Conservation (phyloP, 495 filamentous ascomycete genomes). For the Trichoderma virens region DNA sequence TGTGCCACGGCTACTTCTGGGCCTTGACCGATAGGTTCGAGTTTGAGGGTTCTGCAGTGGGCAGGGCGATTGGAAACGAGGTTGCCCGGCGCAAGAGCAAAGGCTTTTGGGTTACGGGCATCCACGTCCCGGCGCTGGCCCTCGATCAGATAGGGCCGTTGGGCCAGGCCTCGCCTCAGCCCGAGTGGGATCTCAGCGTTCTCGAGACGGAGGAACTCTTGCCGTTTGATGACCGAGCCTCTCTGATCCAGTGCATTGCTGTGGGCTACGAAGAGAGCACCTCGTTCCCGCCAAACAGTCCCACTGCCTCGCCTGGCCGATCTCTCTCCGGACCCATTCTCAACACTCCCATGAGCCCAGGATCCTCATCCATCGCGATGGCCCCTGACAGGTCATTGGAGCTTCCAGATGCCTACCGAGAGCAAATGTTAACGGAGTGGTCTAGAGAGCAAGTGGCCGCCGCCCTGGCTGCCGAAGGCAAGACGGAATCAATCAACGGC, state of each 20-base stretch:
- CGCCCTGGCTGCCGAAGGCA: conserved; percentile 57
- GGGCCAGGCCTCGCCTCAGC: conserved; percentile 36
- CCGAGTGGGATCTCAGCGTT: conserved; percentile 39
- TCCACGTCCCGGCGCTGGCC: conserved; percentile 59
- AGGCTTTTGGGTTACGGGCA: conserved; percentile 66
- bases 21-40: conserved; percentile 68
- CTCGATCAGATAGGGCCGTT: conserved; percentile 39
- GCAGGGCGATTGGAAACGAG: conserved; percentile 63
- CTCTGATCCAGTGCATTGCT: conserved; percentile 65
- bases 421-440: conserved; percentile 67
- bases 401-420: conserved; percentile 46
- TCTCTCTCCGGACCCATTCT: conserved; percentile 54
- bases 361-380: conserved; percentile 18
- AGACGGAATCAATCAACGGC: conserved; percentile 62
- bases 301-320: conserved; percentile 63
- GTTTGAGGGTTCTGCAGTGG: conserved; percentile 58
- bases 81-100: conserved; percentile 62
- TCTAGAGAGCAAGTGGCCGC: conserved; percentile 62
- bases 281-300: conserved; percentile 56
- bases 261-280: conserved; percentile 53
- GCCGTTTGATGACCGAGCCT: conserved; percentile 57
- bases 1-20: conserved; percentile 86
- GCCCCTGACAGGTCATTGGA: conserved; percentile 28
- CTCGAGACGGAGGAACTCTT: conserved; percentile 51
- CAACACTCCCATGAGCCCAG: conserved; percentile 30